Conservation (phyloP, 768 basidiomycete species). For the Boletus insuetus region DNA sequence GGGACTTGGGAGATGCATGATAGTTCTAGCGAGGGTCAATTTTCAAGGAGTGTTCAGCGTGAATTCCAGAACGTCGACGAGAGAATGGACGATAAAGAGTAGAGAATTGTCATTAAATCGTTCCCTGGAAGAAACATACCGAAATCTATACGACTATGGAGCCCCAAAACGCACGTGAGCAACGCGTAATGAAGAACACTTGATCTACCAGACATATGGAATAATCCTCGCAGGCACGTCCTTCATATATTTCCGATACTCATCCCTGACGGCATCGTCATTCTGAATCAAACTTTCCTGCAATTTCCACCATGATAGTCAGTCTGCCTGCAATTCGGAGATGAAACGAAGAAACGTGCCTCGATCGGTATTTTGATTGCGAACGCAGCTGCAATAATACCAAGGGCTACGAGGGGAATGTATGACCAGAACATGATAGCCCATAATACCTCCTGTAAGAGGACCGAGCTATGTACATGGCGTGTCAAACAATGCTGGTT, state of each 20-base stretch:
- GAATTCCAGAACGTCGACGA: no score
- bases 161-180: no score
- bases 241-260: conserved; percentile 29
- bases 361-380: conserved; percentile 34
- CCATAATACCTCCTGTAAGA: conserved; percentile 15
- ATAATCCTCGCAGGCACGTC: conserved; percentile 28
- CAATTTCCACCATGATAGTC: background rate
- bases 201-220: conserved; percentile 24
- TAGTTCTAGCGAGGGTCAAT: no score
- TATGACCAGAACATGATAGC: conserved; percentile 34
- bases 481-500: background rate
- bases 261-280: conserved; percentile 18
- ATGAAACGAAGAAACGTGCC: conserved; percentile 6
- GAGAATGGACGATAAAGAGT: no score
- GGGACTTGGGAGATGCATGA: no score
- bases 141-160: no score
- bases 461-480: conserved; percentile 7
- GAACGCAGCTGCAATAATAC: conserved; percentile 17
- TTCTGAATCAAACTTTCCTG: conserved; percentile 31
- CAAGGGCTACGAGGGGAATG: conserved; percentile 21
- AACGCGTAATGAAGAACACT: no score
- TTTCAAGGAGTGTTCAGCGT: no score
- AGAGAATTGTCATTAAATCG: no score
- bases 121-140: no score
- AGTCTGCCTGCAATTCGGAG: background rate